phyloP scores from a whole-genome alignment of 345 rosid genomes.

The Barbarea vulgaris region DNA sequence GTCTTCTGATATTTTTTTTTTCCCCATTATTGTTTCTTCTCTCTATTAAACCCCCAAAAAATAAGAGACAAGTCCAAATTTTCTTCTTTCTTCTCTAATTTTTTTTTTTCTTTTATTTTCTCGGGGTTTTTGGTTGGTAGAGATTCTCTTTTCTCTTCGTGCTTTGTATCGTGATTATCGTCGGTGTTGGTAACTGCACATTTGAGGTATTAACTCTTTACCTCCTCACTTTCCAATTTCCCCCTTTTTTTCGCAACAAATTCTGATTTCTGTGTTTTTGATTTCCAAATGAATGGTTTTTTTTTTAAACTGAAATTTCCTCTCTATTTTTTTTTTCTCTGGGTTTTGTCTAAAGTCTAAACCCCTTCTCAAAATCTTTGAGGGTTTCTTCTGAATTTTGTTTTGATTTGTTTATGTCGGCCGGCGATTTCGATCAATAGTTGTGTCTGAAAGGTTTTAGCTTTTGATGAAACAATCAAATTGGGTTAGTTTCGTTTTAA shows the following conservation, averaged over 20 bases:
- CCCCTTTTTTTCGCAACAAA: constrained; percentile 14
- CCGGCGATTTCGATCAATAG: constrained; percentile 7
- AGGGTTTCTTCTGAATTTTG: neutral
- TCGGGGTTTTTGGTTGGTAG: constrained; percentile 28
- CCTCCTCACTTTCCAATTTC: constrained; percentile 16
- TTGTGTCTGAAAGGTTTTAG: constrained; percentile 17
- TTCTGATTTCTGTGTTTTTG: constrained; percentile 22
- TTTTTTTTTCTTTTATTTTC: neutral
- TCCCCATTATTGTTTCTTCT: constrained; percentile 24
- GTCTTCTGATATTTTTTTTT: neutral
- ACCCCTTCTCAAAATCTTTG: neutral
- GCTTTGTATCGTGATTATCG: constrained; percentile 45
- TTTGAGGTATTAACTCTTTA: constrained; percentile 36
- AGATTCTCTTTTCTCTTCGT: constrained; percentile 33
- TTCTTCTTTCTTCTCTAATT: constrained; percentile 29
- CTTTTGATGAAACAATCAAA: constrained; percentile 22
- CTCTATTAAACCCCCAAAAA: constrained; percentile 12
- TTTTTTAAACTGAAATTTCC: neutral
- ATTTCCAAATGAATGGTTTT: constrained; percentile 17
- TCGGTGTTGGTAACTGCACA: constrained; percentile 44
- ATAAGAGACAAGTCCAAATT: constrained; percentile 30
- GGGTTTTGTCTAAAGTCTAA: constrained; percentile 19
- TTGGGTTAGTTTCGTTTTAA: constrained; percentile 26
- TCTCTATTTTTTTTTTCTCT: constrained; percentile 3
- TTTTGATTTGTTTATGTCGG: neutral